phyloP scores from a whole-genome alignment of 768 basidiomycete genomes.

The Amanita pseudoporphyria region DNA sequence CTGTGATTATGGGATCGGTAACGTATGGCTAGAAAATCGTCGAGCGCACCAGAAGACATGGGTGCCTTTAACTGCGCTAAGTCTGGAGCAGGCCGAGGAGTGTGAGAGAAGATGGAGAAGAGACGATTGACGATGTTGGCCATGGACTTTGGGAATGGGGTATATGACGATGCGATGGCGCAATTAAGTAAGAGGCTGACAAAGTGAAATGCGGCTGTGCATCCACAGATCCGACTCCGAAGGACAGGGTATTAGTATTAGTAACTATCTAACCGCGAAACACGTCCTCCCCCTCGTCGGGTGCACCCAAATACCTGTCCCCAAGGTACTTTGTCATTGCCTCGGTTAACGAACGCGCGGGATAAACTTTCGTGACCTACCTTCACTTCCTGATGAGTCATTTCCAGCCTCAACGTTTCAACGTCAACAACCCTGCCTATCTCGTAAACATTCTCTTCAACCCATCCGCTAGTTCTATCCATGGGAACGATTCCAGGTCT shows the following conservation, averaged over 20 bases:
- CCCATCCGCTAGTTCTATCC: not conserved
- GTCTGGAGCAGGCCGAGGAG: slow-evolving; percentile 19
- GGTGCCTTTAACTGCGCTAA: slow-evolving; percentile 26
- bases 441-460: not conserved
- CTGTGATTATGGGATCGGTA: not conserved
- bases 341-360: too few species aligned
- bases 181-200: too few species aligned
- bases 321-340: too few species aligned
- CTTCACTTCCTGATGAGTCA: not conserved
- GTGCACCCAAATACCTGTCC: not conserved
- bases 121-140: slow-evolving; percentile 1
- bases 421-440: not conserved
- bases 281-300: not conserved
- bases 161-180: not conserved
- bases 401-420: not conserved
- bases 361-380: not conserved
- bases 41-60: slow-evolving; percentile 29
- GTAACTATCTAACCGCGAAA: not conserved
- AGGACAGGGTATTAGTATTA: too few species aligned
- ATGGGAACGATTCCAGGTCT: not conserved
- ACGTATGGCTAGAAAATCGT: not conserved
- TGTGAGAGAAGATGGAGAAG: not conserved
- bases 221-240: too few species aligned
- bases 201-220: too few species aligned
- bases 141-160: too few species aligned